Percentiles rank a stretch among this genome's conserved stretches.
These are phyloP conservation scores for Termitomyces titanicus DNA, from an alignment of 768 basidiomycete genomes.

Conservation along the genomic window DNA sequence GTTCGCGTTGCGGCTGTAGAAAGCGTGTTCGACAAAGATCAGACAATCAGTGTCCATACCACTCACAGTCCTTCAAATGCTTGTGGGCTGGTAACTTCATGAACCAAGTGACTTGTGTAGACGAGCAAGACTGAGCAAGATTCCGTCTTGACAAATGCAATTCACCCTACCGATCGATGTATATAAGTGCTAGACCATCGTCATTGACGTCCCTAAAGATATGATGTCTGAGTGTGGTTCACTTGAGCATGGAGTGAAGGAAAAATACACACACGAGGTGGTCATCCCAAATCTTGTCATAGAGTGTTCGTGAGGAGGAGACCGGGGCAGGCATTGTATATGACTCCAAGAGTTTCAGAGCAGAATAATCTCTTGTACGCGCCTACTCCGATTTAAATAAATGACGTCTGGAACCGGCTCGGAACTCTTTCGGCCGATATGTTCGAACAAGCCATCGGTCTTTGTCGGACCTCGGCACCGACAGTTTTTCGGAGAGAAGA, in stretches of 20 bases:
- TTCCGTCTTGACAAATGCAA: neutral
- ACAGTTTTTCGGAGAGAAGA: conserved; percentile 7
- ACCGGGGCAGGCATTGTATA: conserved; percentile 37
- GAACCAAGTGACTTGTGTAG: conserved; percentile 55
- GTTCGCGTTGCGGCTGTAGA: conserved; percentile 60
- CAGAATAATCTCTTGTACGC: no score
- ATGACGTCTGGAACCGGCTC: conserved; percentile 7
- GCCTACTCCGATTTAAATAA: neutral
- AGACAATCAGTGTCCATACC: neutral
- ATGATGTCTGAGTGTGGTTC: conserved; percentile 8
- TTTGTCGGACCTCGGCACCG: conserved; percentile 12
- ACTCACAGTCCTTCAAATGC: conserved; percentile 84
- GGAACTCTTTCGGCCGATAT: conserved; percentile 11
- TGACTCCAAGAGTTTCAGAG: conserved; percentile 4
- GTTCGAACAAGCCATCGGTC: conserved; percentile 7
- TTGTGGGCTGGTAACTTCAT: conserved; percentile 93
- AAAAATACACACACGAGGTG: conserved; percentile 74
- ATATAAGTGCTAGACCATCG: conserved; percentile 76
- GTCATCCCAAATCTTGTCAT: conserved; percentile 98
- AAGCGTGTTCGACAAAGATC: conserved; percentile 12
- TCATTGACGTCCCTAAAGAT: conserved; percentile 60
- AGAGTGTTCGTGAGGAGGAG: conserved; percentile 76
- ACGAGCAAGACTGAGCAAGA: neutral
- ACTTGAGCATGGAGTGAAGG: neutral
- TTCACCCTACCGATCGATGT: conserved; percentile 69